Percentiles rank a stretch among this genome's conserved stretches.
These are phyloP conservation scores for Punctularia strigosozonata DNA, from an alignment of 768 basidiomycete species.

Conservation along the genomic window DNA sequence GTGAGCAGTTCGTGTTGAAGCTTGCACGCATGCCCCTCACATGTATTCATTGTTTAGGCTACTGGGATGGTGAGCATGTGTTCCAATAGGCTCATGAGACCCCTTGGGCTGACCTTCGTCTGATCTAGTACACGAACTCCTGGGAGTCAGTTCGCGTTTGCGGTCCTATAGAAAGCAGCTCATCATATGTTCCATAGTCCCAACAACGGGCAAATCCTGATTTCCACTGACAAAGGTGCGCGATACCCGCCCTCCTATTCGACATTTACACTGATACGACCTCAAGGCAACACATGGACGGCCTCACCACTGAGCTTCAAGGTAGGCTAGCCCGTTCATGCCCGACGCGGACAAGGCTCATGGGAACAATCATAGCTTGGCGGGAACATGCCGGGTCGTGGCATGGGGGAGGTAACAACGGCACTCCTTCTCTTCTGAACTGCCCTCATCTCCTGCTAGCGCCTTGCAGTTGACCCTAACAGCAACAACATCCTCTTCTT, in stretches of 20 bases:
- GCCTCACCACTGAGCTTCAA: conserved; percentile 47
- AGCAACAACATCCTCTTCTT: conserved; percentile 50
- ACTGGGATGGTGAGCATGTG: too few species aligned
- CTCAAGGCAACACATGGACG: conserved; percentile 47
- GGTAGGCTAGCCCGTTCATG: too few species aligned
- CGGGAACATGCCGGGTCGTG: conserved; percentile 61
- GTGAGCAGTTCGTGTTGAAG: conserved; percentile 13
- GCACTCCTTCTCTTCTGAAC: neutral
- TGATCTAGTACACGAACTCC: conserved; percentile 52
- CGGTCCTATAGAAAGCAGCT: too few species aligned
- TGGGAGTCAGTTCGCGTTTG: too few species aligned
- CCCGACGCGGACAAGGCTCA: too few species aligned
- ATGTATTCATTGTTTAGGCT: conserved; percentile 21
- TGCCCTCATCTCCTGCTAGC: conserved; percentile 19
- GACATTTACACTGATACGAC: too few species aligned
- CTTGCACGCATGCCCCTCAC: neutral
- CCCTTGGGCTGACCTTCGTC: too few species aligned
- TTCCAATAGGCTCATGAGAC: too few species aligned
- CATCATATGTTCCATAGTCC: too few species aligned
- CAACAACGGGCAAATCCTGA: conserved; percentile 50
- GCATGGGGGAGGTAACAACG: conserved; percentile 41
- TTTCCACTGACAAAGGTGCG: conserved; percentile 44
- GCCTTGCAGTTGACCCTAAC: conserved; percentile 53
- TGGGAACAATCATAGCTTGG: too few species aligned
- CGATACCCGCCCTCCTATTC: too few species aligned